Percentiles rank a stretch among this genome's conserved stretches.
Conservation (phyloP, 2,329 filamentous ascomycete genomes). For the Diaporthe ampelina region DNA sequence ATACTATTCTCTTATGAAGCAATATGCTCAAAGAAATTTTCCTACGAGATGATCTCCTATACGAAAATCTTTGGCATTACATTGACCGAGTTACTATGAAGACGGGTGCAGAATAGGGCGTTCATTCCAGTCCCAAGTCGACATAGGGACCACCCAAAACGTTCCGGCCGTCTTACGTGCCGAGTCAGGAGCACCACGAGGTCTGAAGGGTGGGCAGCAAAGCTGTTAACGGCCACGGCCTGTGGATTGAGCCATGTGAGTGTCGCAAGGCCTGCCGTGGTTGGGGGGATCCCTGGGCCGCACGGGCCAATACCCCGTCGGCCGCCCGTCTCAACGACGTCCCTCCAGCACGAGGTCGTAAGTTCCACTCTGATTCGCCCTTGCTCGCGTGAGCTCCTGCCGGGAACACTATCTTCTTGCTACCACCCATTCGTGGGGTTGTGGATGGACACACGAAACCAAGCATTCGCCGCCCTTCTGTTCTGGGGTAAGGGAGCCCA, state of each 20-base stretch:
- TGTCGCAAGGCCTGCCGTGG: neutral
- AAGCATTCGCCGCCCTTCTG: neutral
- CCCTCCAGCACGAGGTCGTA: conserved; percentile 37
- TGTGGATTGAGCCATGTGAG: conserved; percentile 29
- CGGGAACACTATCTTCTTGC: conserved; percentile 21
- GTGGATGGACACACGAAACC: neutral
- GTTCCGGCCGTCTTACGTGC: neutral
- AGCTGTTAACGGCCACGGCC: conserved; percentile 15
- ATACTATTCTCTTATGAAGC: too few species aligned
- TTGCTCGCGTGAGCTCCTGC: conserved; percentile 41
- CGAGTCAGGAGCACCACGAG: conserved; percentile 24
- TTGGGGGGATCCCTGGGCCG: conserved; percentile 10
- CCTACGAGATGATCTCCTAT: too few species aligned
- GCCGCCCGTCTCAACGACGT: neutral
- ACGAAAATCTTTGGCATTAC: too few species aligned
- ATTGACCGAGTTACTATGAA: too few species aligned
- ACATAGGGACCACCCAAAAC: too few species aligned
- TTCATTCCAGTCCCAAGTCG: too few species aligned
- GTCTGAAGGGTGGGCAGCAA: conserved; percentile 14
- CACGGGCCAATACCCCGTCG: neutral
- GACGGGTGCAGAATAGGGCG: too few species aligned
- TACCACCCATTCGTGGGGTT: neutral
- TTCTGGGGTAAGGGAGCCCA: neutral
- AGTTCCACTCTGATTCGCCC: conserved; percentile 36
- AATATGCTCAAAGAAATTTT: too few species aligned